A percentile compares a stretch with the other conserved stretches of the same genome.
Evolutionary conservation across 371 early-diverging fungal species (phyloP).

Genomic region (Zychaea mexicana): DNA sequence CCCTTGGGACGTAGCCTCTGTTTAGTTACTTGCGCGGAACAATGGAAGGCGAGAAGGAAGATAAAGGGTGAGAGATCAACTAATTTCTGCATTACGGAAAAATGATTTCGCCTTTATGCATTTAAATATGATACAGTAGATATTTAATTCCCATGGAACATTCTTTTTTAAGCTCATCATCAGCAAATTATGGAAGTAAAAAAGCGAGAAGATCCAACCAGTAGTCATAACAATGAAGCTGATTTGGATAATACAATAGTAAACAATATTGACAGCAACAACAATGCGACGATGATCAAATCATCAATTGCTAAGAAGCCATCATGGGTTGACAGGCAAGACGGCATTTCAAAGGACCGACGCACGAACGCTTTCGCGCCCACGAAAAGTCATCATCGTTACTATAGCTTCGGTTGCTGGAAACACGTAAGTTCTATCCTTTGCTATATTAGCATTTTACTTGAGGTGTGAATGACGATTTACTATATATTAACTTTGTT

Average conservation of each 20-base stretch:
- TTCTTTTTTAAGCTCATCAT: neutral
- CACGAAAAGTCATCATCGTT: neutral
- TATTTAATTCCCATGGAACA: neutral
- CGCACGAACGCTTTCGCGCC: neutral
- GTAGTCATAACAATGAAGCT: too few species aligned
- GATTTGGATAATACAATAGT: neutral
- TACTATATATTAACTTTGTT: neutral
- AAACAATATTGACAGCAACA: neutral
- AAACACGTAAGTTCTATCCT: neutral
- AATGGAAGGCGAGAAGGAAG: too few species aligned
- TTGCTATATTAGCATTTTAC: too few species aligned
- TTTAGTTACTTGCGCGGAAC: too few species aligned
- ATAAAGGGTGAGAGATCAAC: too few species aligned
- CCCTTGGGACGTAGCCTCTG: too few species aligned
- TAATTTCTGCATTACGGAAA: neutral
- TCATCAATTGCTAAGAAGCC: too few species aligned
- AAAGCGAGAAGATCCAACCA: too few species aligned
- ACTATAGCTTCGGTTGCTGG: neutral
- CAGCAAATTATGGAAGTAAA: neutral
- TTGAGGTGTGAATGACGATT: too few species aligned
- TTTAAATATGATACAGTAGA: neutral
- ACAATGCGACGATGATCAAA: too few species aligned
- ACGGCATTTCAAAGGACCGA: neutral
- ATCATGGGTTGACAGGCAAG: neutral
- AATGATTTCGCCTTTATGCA: neutral